phyloP scores from a whole-genome alignment of 768 basidiomycete genomes.

The Clitopilus hobsonii region DNA sequence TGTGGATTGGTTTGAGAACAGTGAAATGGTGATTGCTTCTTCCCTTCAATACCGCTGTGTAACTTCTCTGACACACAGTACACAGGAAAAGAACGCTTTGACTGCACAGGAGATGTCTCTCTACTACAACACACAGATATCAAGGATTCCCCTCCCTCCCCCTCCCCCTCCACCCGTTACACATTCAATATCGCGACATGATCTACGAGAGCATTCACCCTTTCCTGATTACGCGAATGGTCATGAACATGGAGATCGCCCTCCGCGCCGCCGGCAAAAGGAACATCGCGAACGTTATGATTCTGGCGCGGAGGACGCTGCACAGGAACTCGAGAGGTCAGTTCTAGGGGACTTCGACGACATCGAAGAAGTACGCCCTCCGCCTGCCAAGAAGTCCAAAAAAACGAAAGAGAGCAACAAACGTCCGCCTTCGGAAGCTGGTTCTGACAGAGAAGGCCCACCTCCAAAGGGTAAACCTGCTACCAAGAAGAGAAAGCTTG shows the following conservation, averaged over 20 bases:
- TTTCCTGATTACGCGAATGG: conserved; percentile 21
- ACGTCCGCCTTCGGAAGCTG: conserved; percentile 50
- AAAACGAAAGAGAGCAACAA: conserved; percentile 48
- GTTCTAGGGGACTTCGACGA: conserved; percentile 35
- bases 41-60: conserved; percentile 2
- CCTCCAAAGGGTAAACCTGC: conserved; percentile 36
- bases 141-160: conserved; percentile 36
- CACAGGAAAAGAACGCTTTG: conserved; percentile 65
- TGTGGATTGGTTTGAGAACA: conserved; percentile 68
- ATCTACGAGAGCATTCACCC: conserved; percentile 16
- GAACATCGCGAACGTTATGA: conserved; percentile 28
- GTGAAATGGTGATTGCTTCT: conserved; percentile 45
- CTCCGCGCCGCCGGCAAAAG: conserved; percentile 18
- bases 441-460: conserved; percentile 51
- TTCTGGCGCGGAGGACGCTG: conserved; percentile 47
- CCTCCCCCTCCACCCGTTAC: conserved; percentile 30
- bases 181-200: conserved; percentile 14
- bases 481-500: conserved; percentile 61
- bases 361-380: conserved; percentile 14
- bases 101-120: conserved; percentile 59
- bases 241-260: conserved; percentile 23
- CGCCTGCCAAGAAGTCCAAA: conserved; percentile 23
- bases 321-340: conserved; percentile 52
- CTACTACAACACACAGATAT: conserved; percentile 48
- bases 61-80: conserved; percentile 2